A percentile compares a stretch with the other conserved stretches of the same genome.
These are phyloP conservation scores for Suillus ampliporus DNA, from an alignment of 768 basidiomycete genomes.

Conservation along the genomic window DNA sequence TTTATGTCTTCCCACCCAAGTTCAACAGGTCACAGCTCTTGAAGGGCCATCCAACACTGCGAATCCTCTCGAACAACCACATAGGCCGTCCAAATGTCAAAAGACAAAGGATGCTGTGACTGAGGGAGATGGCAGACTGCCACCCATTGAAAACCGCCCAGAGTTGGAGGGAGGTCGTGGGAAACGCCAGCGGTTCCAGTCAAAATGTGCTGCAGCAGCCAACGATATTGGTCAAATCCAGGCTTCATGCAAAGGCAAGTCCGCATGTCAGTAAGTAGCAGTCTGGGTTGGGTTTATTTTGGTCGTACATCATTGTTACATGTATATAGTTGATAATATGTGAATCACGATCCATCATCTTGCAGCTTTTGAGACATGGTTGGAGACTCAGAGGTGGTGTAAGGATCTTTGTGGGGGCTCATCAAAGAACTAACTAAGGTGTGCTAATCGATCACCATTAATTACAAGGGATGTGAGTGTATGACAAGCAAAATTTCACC, in stretches of 20 bases:
- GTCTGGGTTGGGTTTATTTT: conserved; percentile 1
- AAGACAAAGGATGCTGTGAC: not conserved
- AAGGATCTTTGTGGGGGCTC: not conserved
- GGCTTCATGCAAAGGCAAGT: not conserved
- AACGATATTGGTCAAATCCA: not conserved
- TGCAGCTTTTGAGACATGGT: not conserved
- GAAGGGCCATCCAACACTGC: not conserved
- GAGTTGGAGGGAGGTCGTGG: not conserved
- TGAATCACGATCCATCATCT: not conserved
- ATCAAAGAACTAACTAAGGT: not conserved
- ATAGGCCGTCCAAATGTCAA: not conserved
- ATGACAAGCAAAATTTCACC: not conserved
- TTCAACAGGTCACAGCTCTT: not conserved
- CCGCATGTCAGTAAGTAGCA: not conserved
- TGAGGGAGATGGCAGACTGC: not conserved
- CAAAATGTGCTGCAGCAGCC: not conserved
- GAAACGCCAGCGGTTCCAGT: not conserved
- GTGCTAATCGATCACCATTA: no score
- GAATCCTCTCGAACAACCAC: not conserved
- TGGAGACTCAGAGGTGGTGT: not conserved
- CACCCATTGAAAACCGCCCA: not conserved
- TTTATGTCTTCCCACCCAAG: not conserved
- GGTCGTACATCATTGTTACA: not conserved
- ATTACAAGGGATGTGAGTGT: conserved; percentile 1
- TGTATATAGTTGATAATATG: not conserved